Evolutionary conservation across 2,329 filamentous ascomycete species (phyloP).

Genomic region (Podosphaera leucotricha): DNA sequence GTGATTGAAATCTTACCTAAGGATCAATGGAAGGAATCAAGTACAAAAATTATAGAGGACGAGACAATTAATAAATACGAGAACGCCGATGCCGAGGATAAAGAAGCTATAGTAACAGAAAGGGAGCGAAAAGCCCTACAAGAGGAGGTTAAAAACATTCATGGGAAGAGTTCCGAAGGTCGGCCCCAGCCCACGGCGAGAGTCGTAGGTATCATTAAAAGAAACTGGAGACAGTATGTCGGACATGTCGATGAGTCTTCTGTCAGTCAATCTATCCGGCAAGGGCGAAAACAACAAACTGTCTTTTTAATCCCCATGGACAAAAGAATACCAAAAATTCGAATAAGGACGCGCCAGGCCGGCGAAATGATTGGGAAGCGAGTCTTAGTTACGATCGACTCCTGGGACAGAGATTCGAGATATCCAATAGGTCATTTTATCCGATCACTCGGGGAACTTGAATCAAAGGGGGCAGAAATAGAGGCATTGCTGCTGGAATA

Average conservation of each 20-base stretch:
- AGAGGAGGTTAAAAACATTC: conserved; percentile 71
- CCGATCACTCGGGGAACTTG: conserved; percentile 72
- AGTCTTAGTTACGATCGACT: conserved; percentile 78
- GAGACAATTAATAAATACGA: conserved; percentile 81
- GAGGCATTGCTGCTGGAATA: conserved; percentile 85
- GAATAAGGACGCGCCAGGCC: conserved; percentile 74
- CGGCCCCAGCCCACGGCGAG: conserved; percentile 73
- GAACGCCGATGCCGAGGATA: conserved; percentile 65
- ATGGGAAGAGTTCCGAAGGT: conserved; percentile 52
- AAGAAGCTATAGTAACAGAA: conserved; percentile 58
- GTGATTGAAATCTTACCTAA: conserved; percentile 83
- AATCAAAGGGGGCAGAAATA: conserved; percentile 94
- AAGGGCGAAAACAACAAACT: conserved; percentile 67
- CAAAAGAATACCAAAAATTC: conserved; percentile 89
- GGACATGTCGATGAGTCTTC: conserved; percentile 82
- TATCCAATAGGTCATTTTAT: conserved; percentile 90
- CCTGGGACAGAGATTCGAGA: conserved; percentile 81
- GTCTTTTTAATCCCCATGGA: conserved; percentile 97
- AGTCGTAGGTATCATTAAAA: conserved; percentile 78
- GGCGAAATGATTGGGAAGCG: conserved; percentile 75
- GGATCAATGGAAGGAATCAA: conserved; percentile 92
- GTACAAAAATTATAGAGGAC: conserved; percentile 87
- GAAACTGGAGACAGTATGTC: conserved; percentile 96
- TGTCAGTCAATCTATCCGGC: conserved; percentile 45
- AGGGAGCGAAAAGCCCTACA: conserved; percentile 69